Evolutionary conservation across 768 basidiomycete genomes (phyloP), one percentile per base, ranked within the genome.

Genomic region (Leccinum subgranulosum): DNA sequence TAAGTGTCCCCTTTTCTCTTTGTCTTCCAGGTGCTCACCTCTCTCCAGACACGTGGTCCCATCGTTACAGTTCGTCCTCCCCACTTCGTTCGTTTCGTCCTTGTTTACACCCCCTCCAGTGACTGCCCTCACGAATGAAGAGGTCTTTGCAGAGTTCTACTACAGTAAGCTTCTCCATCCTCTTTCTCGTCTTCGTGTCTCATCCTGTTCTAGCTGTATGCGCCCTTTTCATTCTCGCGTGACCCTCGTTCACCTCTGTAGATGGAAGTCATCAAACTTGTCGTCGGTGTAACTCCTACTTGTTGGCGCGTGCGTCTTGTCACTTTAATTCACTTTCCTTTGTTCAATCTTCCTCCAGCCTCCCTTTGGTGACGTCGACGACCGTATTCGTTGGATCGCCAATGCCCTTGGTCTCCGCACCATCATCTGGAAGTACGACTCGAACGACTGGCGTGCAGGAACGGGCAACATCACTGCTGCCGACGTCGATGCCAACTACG

Each of bases 131-230:
- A 71, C 78, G 9, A 91, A 84, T 66, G 74, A 82, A 61, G 74
- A 86, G 59, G 86, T 83, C 4, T 89, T 91, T 56, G 89, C 89
- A 4, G 90, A 92, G 69, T 76, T 93, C 17, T 90, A 86, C 58
- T 93, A 90, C 72, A 84, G 83, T 81, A 61, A 34, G 82, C 70
- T 10, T 53, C 5, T 6, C 4, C 41, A 4, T 17, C 23, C 25
- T 28, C 9, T n/a, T 14, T 23, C 5, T 15, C 45, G 3, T 9
- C 0, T 4, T 27, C 49, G 4, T 45, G 34, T 23, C 66, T 67
- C 21, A 62, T 41, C 23, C 39, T 45, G 36, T 3, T 9, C 9
- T 51, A 73, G 70, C 70, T 8, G 71, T 71, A 64, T 53, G 71
- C 58, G 1, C 25, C 3, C 17, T 17, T 19, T 4, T 17, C 10